Percentiles rank a stretch among this genome's conserved stretches.
phyloP scores from a whole-genome alignment of 2,329 filamentous ascomycete species.

The Scedosporium aurantiacum region DNA sequence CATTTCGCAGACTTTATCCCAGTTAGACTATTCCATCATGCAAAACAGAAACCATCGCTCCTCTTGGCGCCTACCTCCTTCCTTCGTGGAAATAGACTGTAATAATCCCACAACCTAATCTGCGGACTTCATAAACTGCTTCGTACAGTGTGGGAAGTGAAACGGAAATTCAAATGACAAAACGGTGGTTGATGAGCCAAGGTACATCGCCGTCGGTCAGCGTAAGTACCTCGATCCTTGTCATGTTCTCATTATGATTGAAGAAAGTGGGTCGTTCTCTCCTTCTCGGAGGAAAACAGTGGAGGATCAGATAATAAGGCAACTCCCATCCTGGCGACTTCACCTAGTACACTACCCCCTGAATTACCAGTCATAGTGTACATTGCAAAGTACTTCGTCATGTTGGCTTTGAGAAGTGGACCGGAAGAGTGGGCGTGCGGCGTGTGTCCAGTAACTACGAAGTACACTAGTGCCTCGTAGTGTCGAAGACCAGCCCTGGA shows the following conservation, averaged over 20 bases:
- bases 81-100: not conserved
- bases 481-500: not conserved
- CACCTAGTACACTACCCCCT: too few relatives aligned
- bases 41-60: too few relatives aligned
- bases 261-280: not conserved
- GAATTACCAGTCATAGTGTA: too few relatives aligned
- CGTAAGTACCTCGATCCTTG: not conserved
- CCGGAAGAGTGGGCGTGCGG: too few relatives aligned
- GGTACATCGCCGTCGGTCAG: not conserved
- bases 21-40: not conserved
- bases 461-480: too few relatives aligned
- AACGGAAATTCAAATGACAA: not conserved
- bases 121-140: not conserved
- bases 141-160: not conserved
- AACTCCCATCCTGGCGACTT: not conserved
- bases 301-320: not conserved
- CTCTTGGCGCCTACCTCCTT: not conserved
- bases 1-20: not conserved
- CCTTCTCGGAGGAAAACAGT: too few relatives aligned
- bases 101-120: not conserved
- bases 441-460: too few relatives aligned
- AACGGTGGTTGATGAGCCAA: not conserved
- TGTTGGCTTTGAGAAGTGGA: too few relatives aligned
- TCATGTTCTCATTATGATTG: too few relatives aligned
- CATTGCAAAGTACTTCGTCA: too few relatives aligned